These are phyloP conservation scores for Nemania sp. DNA, from an alignment of 2,329 filamentous ascomycete species.

Conservation along the genomic window DNA sequence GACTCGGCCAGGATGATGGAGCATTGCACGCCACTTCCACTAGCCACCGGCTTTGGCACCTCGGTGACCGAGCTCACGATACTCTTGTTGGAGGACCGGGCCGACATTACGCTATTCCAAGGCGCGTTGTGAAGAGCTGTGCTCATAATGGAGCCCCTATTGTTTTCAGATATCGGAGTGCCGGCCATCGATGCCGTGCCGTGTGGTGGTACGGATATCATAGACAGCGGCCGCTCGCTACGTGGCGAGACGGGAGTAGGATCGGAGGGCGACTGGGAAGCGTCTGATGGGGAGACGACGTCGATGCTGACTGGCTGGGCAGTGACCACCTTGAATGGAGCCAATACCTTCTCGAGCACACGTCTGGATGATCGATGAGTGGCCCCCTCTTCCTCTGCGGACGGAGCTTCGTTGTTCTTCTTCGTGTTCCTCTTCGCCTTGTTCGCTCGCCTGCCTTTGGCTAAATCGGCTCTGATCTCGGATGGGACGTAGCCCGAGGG, in stretches of 20 bases:
- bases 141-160: constrained; percentile 34
- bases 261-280: constrained; percentile 27
- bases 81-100: constrained; percentile 58
- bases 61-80: constrained; percentile 59
- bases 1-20: constrained; percentile 78
- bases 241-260: constrained; percentile 17
- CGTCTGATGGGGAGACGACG: constrained; percentile 13
- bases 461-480: constrained; percentile 45
- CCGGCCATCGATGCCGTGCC: constrained; percentile 30
- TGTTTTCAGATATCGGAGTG: constrained; percentile 39
- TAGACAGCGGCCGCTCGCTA: constrained; percentile 32
- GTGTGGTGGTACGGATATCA: constrained; percentile 34
- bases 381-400: constrained; percentile 23
- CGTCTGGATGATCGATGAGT: constrained; percentile 40
- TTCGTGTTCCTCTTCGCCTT: constrained; percentile 30
- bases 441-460: constrained; percentile 36
- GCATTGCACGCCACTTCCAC: constrained; percentile 74
- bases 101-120: constrained; percentile 57
- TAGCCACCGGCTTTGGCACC: constrained; percentile 74
- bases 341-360: constrained; percentile 42
- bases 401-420: constrained; percentile 27
- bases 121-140: constrained; percentile 41
- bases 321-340: constrained; percentile 38
- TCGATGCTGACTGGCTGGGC: constrained; percentile 31
- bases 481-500: constrained; percentile 49